Percentiles rank a stretch among this genome's conserved stretches.
Evolutionary conservation across 2,329 filamentous ascomycete genomes (phyloP).

Genomic region (Colletotrichum sp.): DNA sequence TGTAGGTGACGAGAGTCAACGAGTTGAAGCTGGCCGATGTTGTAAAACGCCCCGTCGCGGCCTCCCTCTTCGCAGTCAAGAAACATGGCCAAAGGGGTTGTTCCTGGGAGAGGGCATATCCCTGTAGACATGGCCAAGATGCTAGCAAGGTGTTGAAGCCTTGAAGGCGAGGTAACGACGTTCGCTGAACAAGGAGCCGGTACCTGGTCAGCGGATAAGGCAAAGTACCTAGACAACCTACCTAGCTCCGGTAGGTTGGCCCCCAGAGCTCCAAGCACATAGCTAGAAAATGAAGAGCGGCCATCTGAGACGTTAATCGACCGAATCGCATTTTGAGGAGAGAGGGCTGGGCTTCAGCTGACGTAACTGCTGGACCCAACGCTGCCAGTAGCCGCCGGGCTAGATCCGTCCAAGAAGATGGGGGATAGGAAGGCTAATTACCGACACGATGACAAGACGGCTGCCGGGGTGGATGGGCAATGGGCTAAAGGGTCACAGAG

Average conservation of each 20-base stretch:
- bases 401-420: background rate
- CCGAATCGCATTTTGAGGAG: slow-evolving; percentile 5
- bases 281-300: background rate
- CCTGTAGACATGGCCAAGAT: background rate
- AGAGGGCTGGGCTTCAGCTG: background rate
- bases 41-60: background rate
- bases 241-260: background rate
- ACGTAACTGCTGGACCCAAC: background rate
- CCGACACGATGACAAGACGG: background rate
- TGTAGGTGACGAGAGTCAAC: background rate
- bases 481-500: background rate
- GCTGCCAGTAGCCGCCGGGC: slow-evolving; percentile 4
- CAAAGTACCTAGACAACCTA: background rate
- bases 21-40: background rate
- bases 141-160: background rate
- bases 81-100: background rate
- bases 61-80: background rate
- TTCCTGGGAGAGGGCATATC: background rate
- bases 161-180: background rate
- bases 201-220: slow-evolving; percentile 2
- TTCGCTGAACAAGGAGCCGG: background rate
- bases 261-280: background rate
- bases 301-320: background rate
- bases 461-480: background rate
- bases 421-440: background rate